Percentiles rank a stretch among this genome's conserved stretches.
Evolutionary conservation across 805 yeast species (phyloP).

Genomic region (Starmerella cellae): DNA sequence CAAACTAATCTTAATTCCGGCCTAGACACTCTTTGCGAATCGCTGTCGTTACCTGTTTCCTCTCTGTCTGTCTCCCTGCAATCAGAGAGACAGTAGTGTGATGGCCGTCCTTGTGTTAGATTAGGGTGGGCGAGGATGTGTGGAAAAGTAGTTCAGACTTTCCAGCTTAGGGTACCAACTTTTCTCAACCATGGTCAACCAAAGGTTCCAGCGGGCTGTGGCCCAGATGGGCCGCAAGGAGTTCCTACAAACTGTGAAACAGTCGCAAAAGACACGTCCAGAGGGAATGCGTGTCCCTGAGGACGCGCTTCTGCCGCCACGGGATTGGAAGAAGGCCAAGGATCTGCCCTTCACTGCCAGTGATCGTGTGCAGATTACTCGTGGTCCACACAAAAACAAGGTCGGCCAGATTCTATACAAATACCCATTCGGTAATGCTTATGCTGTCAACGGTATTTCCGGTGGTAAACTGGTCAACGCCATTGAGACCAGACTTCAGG

Average conservation of each 20-base stretch:
- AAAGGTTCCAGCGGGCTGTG: constrained; percentile 14
- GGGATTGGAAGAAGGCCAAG: constrained; percentile 13
- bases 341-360: constrained; percentile 22
- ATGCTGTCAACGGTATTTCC: constrained; percentile 53
- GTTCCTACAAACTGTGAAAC: constrained; percentile 16
- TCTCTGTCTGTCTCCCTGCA: no score
- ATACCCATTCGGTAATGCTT: constrained; percentile 48
- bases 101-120: not conserved
- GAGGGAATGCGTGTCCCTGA: constrained; percentile 17
- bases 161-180: not conserved
- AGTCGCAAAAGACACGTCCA: constrained; percentile 17
- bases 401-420: constrained; percentile 49
- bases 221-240: constrained; percentile 20
- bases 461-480: constrained; percentile 58
- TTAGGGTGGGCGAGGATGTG: not conserved
- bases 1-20: no score
- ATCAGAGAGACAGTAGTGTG: no score
- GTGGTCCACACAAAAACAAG: constrained; percentile 61
- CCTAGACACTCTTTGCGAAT: no score
- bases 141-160: no score
- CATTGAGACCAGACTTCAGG: constrained; percentile 46
- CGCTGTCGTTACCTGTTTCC: no score
- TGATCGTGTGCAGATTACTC: constrained; percentile 21
- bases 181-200: constrained; percentile 16
- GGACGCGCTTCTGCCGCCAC: constrained; percentile 16